A percentile compares a stretch with the other conserved stretches of the same genome.
Conservation (phyloP, 345 rosid genomes). For the Mangifera indica region DNA sequence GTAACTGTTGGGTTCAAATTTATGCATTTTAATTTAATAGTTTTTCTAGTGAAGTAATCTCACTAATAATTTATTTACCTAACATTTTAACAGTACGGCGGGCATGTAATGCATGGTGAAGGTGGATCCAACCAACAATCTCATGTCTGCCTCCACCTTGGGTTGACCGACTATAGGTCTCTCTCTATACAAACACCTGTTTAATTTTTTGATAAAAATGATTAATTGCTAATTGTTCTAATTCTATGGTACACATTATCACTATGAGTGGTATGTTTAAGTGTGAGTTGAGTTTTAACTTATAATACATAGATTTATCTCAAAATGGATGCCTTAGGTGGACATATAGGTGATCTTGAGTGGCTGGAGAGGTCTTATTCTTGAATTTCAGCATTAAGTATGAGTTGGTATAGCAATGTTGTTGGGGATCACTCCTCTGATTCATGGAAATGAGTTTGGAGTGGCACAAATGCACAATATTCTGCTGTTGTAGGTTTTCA, state of each 20-base stretch:
- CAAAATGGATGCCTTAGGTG: not conserved
- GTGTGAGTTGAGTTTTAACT: not conserved
- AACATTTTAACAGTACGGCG: conserved; percentile 65
- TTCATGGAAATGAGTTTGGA: not conserved
- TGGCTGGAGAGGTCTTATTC: not conserved
- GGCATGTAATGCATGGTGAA: conserved; percentile 37
- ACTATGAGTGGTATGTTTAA: not conserved
- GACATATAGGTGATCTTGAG: not conserved
- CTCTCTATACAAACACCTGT: not conserved
- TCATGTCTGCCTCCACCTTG: conserved; percentile 66
- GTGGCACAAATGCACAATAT: not conserved
- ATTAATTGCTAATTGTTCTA: not conserved
- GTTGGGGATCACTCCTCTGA: not conserved
- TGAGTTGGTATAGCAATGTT: not conserved
- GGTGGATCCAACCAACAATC: conserved; percentile 37
- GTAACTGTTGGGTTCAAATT: not conserved
- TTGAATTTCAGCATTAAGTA: not conserved
- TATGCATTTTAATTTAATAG: not conserved
- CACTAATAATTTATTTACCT: conserved; percentile 5
- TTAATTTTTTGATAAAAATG: not conserved
- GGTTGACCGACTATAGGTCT: conserved; percentile 84
- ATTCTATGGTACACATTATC: not conserved
- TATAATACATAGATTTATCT: not conserved
- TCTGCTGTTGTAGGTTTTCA: not conserved
- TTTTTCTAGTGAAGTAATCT: not conserved